Evolutionary conservation across 164 flowering plant species (phyloP).

Genomic region (Dillenia turbinata): DNA sequence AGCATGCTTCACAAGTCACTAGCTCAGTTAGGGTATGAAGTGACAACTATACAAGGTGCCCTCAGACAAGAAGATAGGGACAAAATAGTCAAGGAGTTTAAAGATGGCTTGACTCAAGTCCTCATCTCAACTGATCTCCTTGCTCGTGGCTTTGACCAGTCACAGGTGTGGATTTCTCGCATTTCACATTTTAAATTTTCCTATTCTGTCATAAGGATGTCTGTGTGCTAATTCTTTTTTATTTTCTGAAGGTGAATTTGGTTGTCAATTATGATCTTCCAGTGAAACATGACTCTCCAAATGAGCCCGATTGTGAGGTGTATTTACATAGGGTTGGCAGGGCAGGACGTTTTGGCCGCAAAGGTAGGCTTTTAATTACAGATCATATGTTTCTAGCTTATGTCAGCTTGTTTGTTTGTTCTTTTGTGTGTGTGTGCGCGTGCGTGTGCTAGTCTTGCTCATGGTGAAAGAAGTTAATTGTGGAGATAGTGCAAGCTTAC

Average conservation of each 20-base stretch:
- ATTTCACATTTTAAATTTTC: not conserved
- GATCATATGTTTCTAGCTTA: too few species aligned
- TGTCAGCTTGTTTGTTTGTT: not conserved
- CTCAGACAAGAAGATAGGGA: constrained; percentile 62
- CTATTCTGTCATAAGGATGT: constrained; percentile 1
- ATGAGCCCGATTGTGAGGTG: constrained; percentile 84
- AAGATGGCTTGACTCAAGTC: constrained; percentile 79
- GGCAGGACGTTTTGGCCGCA: constrained; percentile 98
- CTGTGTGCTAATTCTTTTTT: constrained; percentile 4
- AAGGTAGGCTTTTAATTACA: constrained; percentile 44
- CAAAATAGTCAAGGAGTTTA: constrained; percentile 84
- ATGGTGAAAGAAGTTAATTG: not conserved
- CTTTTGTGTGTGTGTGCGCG: not conserved
- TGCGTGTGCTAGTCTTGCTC: not conserved
- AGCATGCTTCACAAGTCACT: constrained; percentile 50
- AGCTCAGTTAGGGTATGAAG: constrained; percentile 54
- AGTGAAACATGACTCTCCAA: constrained; percentile 26
- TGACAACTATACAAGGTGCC: constrained; percentile 84
- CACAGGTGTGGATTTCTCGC: constrained; percentile 46
- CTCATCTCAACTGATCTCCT: constrained; percentile 93
- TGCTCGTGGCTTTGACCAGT: constrained; percentile 95
- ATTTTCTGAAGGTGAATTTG: constrained; percentile 63
- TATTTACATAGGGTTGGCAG: constrained; percentile 92
- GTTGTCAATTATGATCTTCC: constrained; percentile 76
- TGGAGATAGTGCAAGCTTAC: not conserved